Evolutionary conservation across 129 eudicot genomes (phyloP), one percentile per base, ranked within the genome.

Genomic region (Chrysanthemum makinoi): DNA sequence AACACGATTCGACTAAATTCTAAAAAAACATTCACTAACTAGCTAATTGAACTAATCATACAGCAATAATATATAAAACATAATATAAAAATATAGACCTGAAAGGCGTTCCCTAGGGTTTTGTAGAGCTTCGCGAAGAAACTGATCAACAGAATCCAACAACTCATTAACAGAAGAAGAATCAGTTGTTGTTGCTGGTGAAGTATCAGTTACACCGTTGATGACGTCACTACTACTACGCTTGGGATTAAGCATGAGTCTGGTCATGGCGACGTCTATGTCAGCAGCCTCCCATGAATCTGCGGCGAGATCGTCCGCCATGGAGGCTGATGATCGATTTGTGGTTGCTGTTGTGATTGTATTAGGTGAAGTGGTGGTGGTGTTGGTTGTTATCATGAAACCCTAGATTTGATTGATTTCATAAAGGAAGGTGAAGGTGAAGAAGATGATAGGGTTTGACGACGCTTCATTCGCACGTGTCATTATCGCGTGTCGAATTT

Each of bases 61-160:
- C 6, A 8, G 0, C 22, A 49, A n/a, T 14, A 54, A 10, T 1
- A 54, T 39, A 44, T 16, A 2, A 11, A 51, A 22, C 63, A 57
- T 7, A 0, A 67, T 0, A 58, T 58, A 61, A 7, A n/a, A n/a
- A 22, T 22, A 68, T 14, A 44, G 7, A 78, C 82, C 96, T 3
- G 99, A 95, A 56, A 95, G 82, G 14, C 99, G 95, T 72, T 95
- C 99, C 30, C 99, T 92, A 75, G 99, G 97, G 85, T 95, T 95
- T 75, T 95, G 96, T 50, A 95, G 68, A 62, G 99, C 99, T 76
- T 95, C 99, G 16, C 97, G 90, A 60, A 95, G 89, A 68, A 95
- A 95, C 86, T 90, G 97, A 88, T 95, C 99, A 55, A 95, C 96
- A 3, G 90, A 86, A 72, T 84, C 85, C 30, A 93, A 72, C 19